Conservation (phyloP, 73 alveolate species). For the Symbiodinium pilosum region DNA sequence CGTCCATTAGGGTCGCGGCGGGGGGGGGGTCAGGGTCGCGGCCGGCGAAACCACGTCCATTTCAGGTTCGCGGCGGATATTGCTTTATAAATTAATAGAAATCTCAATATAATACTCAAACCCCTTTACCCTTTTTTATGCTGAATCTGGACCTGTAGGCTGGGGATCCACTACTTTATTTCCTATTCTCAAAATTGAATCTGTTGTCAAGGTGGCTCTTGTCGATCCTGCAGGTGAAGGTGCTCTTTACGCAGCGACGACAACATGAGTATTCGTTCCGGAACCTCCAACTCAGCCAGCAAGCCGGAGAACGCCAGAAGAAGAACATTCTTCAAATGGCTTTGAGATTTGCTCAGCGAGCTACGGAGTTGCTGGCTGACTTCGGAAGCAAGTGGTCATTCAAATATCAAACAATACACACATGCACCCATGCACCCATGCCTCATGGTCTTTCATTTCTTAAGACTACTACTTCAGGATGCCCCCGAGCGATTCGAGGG, state of each 20-base stretch:
- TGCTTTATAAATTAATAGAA: too few relatives aligned
- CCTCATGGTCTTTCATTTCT: too few relatives aligned
- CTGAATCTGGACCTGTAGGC: too few relatives aligned
- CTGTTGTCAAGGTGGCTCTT: not conserved
- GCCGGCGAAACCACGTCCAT: too few relatives aligned
- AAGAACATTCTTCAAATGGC: not conserved
- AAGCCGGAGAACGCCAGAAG: not conserved
- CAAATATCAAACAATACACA: not conserved
- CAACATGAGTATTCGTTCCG: not conserved
- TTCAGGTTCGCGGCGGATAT: too few relatives aligned
- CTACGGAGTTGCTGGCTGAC: not conserved
- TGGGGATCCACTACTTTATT: too few relatives aligned
- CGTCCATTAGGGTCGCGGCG: too few relatives aligned
- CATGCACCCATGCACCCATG: not conserved
- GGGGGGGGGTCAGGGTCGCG: too few relatives aligned
- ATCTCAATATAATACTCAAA: too few relatives aligned
- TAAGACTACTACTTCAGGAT: not conserved
- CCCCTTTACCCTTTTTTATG: too few relatives aligned
- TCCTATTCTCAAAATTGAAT: too few relatives aligned
- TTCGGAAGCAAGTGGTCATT: not conserved
- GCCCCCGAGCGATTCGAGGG: not conserved
- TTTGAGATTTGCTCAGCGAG: not conserved
- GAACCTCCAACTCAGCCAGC: not conserved
- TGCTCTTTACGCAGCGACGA: not conserved
- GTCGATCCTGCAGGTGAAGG: not conserved